A percentile compares a stretch with the other conserved stretches of the same genome.
Conservation (phyloP, 192 early-diverging fungal genomes). For the Glomus cerebriforme region DNA sequence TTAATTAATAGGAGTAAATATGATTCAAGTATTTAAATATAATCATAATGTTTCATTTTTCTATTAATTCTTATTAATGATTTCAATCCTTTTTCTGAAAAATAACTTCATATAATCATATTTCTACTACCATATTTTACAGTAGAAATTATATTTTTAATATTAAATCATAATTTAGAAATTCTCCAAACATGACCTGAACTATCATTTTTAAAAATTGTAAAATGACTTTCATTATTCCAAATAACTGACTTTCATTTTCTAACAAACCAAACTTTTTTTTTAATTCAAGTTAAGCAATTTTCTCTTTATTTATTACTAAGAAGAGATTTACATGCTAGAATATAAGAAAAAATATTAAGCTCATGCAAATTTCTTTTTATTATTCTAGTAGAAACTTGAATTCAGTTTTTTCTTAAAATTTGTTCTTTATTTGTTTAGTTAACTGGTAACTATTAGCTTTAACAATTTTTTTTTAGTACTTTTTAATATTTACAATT, state of each 20-base stretch:
- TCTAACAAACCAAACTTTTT: not conserved
- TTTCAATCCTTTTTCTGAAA: not conserved
- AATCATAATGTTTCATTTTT: not conserved
- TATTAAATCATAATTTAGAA: not conserved
- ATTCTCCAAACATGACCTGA: not conserved
- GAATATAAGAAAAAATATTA: not conserved
- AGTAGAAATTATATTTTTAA: not conserved
- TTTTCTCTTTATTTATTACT: not conserved
- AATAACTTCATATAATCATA: not conserved
- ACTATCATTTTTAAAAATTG: not conserved
- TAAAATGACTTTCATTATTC: not conserved
- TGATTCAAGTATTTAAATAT: not conserved
- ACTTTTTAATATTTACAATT: not conserved
- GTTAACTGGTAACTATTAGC: not conserved
- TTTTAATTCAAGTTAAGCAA: not conserved
- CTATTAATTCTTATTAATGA: not conserved
- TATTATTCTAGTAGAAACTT: no score
- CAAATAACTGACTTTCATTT: not conserved
- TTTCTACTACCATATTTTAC: not conserved
- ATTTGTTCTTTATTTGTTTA: no score
- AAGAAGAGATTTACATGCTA: not conserved
- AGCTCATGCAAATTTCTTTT: not conserved
- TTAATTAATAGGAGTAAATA: not conserved
- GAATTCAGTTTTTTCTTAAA: not conserved
- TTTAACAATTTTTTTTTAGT: not conserved